A percentile compares a stretch with the other conserved stretches of the same genome.
phyloP scores from a whole-genome alignment of 2,329 filamentous ascomycete genomes.

The Incumbomyces delicatus region DNA sequence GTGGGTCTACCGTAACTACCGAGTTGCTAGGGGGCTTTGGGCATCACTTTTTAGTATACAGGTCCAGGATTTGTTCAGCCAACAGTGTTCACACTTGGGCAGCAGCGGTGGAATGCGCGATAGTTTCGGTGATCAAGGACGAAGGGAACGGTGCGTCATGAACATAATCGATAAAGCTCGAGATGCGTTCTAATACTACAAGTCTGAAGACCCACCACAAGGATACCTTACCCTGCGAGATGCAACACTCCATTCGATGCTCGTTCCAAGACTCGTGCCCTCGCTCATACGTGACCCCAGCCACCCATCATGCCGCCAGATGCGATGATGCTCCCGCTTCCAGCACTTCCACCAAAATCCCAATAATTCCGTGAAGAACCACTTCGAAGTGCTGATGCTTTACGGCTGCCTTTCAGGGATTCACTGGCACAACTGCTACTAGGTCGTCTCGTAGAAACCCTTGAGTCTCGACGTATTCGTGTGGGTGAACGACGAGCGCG shows the following conservation, averaged over 20 bases:
- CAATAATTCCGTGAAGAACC: constrained; percentile 78
- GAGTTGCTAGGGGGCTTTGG: no score
- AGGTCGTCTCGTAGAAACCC: constrained; percentile 39
- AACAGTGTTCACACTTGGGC: no score
- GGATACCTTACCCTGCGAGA: not conserved
- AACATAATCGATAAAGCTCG: no score
- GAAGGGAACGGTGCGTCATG: no score
- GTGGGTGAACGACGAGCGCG: constrained; percentile 47
- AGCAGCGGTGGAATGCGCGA: no score
- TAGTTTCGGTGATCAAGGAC: no score
- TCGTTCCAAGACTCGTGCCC: not conserved
- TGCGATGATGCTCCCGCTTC: constrained; percentile 62
- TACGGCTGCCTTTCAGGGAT: constrained; percentile 65
- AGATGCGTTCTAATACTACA: not conserved
- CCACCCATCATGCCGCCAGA: constrained; percentile 57
- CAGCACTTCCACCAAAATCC: constrained; percentile 76
- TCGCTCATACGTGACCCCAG: constrained; percentile 61
- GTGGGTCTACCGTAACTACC: no score
- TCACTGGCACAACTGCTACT: constrained; percentile 75
- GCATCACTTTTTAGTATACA: no score
- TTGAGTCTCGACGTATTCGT: constrained; percentile 21
- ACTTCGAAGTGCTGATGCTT: constrained; percentile 43
- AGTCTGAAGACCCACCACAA: not conserved
- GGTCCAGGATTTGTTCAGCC: no score
- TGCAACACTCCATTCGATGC: no score